These are phyloP conservation scores for Onygenales sp. DNA, from an alignment of 2,329 filamentous ascomycete species.

Conservation along the genomic window DNA sequence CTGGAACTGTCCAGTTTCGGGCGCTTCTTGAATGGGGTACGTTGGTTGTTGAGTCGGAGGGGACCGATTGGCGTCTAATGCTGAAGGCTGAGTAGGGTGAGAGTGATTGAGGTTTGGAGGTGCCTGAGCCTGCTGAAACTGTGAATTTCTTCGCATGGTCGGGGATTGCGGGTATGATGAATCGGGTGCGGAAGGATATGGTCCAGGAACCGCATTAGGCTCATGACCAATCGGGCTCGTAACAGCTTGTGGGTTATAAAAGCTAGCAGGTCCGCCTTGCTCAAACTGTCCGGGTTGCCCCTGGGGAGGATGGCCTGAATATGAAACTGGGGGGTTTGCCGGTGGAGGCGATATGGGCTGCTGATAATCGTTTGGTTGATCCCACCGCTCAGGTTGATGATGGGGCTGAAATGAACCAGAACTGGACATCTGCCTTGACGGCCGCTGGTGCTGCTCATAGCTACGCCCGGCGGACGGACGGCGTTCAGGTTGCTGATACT, in stretches of 20 bases:
- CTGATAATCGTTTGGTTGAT: slow-evolving; percentile 11
- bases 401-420: slow-evolving; percentile 14
- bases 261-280: slow-evolving; percentile 6
- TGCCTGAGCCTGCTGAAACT: slow-evolving; percentile 14
- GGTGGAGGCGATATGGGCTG: slow-evolving; percentile 15
- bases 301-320: slow-evolving; percentile 4
- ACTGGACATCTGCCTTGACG: slow-evolving; percentile 12
- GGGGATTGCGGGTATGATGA: slow-evolving; percentile 15
- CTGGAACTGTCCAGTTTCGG: background rate
- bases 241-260: background rate
- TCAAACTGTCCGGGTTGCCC: background rate
- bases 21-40: background rate
- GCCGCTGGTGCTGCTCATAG: background rate
- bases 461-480: slow-evolving; percentile 2
- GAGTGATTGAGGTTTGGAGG: slow-evolving; percentile 2
- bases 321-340: slow-evolving; percentile 3
- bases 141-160: slow-evolving; percentile 14
- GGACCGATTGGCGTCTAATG: slow-evolving; percentile 8
- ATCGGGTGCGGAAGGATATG: slow-evolving; percentile 13
- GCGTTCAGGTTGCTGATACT: slow-evolving; percentile 35
- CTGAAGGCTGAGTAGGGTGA: background rate
- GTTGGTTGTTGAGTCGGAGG: slow-evolving; percentile 34
- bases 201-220: slow-evolving; percentile 1
- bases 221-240: background rate
- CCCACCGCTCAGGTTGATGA: slow-evolving; percentile 2